phyloP scores from a whole-genome alignment of 2,329 filamentous ascomycete species.

The Myriosclerotinia scirpicola region DNA sequence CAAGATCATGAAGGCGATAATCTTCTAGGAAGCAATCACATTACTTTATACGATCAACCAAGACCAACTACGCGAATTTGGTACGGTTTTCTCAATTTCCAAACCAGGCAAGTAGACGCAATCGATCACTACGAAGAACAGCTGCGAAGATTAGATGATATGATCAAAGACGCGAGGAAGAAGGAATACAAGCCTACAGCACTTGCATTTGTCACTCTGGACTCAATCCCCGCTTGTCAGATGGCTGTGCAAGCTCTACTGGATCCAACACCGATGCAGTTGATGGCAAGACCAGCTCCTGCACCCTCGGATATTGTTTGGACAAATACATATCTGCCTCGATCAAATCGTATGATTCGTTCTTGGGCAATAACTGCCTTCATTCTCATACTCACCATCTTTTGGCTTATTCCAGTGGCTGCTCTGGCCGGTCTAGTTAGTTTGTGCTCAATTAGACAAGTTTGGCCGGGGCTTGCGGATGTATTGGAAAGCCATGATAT shows the following conservation, averaged over 20 bases:
- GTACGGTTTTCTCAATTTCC: slow-evolving; percentile 73
- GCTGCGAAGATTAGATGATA: slow-evolving; percentile 73
- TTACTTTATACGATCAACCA: slow-evolving; percentile 47
- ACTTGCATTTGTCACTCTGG: slow-evolving; percentile 95
- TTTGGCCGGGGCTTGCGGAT: slow-evolving; percentile 69
- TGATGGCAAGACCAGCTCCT: slow-evolving; percentile 83
- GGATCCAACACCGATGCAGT: slow-evolving; percentile 81
- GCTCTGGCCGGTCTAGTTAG: slow-evolving; percentile 78
- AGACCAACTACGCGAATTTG: slow-evolving; percentile 72
- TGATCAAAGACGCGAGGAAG: slow-evolving; percentile 67
- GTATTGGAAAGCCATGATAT: slow-evolving; percentile 68
- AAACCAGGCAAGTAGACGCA: slow-evolving; percentile 75
- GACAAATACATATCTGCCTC: slow-evolving; percentile 85
- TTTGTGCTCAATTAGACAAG: slow-evolving; percentile 72
- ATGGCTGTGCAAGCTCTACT: slow-evolving; percentile 96
- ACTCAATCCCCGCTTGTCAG: slow-evolving; percentile 87
- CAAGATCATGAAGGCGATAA: slow-evolving; percentile 57
- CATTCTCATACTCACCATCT: slow-evolving; percentile 78
- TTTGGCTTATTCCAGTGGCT: slow-evolving; percentile 84
- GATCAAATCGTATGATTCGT: slow-evolving; percentile 69
- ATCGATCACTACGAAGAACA: slow-evolving; percentile 94
- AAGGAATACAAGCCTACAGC: slow-evolving; percentile 77
- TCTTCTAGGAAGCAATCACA: slow-evolving; percentile 52
- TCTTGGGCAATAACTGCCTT: slow-evolving; percentile 82
- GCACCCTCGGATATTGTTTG: slow-evolving; percentile 92